A percentile compares a stretch with the other conserved stretches of the same genome.
phyloP scores from a whole-genome alignment of 345 rosid species.

The Kernera saxatilis region DNA sequence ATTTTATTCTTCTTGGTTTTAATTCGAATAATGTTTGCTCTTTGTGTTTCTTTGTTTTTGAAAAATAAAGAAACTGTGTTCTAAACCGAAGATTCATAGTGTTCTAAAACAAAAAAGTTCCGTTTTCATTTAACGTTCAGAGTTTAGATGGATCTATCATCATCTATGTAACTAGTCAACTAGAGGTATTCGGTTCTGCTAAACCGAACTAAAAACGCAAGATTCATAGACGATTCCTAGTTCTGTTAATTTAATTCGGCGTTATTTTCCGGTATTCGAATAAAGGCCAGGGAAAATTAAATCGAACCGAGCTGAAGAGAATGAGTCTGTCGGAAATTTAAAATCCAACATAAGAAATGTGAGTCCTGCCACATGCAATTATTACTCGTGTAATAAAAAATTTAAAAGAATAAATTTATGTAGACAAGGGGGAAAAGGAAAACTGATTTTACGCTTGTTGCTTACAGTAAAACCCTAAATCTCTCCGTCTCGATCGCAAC shows the following conservation, averaged over 20 bases:
- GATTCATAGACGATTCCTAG: not conserved
- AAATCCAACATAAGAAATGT: not conserved
- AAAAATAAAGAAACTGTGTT: no score
- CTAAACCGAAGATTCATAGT: no score
- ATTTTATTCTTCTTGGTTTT: not conserved
- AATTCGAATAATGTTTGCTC: not conserved
- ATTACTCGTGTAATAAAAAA: not conserved
- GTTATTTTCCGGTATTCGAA: not conserved
- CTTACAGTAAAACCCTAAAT: conserved; percentile 26
- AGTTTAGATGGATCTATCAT: no score
- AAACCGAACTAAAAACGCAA: not conserved
- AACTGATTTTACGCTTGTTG: not conserved
- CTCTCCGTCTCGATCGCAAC: conserved; percentile 13
- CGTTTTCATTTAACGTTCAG: no score
- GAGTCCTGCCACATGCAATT: conserved; percentile 11
- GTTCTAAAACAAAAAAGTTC: no score
- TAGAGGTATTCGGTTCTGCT: not conserved
- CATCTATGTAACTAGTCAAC: no score
- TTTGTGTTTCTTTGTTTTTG: no score
- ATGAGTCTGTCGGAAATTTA: not conserved
- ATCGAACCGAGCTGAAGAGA: not conserved
- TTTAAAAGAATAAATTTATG: not conserved
- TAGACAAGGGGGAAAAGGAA: conserved; percentile 3
- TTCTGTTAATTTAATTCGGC: not conserved
- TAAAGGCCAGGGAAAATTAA: not conserved